Evolutionary conservation across 768 basidiomycete species (phyloP), one percentile per base, ranked within the genome.

Genomic region (Suillus fuscotomentosus): DNA sequence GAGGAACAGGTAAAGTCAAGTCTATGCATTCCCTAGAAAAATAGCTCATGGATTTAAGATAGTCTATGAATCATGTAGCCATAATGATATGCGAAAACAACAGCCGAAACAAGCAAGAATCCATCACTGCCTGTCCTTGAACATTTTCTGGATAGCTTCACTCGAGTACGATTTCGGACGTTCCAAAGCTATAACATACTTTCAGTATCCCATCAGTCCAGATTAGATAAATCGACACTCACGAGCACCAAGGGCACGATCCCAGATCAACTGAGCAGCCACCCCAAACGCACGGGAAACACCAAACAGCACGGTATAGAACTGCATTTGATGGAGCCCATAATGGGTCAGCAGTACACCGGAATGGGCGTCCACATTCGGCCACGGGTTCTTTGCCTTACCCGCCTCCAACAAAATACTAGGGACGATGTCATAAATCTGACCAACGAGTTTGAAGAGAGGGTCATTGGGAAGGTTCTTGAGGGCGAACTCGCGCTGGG

Each of bases 321-420:
- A 98, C 75, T 94, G 86, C 90, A 96, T 95, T 78, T 96, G 88
- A 67, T 84, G 86, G 62, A 97, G 80, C 57, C 94, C 94, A 72
- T 95, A 95, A 79, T 95, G 82, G 36, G 90, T 90, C 24, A 96
- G 80, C 54, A 96, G 86, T 61, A 87, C 92, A 78, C 94, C 95
- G 17, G 97, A 98, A 82, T 97, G 95, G 59, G 96, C 94, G 76
- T 98, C 96, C 63, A 99, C 96, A 76, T 98, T 99, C 53, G 96
- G 96, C 91, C 91, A 94, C 2, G 92, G 92, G 82, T 94, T 94
- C 85, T 94, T 94, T 20, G 92, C 92, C 78, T 94, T 94, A 69
- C 92, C 92, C 69, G 92, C 92, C 89, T 94, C 88, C 61, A 97
- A 86, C 36, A 98, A 86, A 73, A 99, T 92, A 70, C 89, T 84